Evolutionary conservation across 371 early-diverging fungal genomes (phyloP), one percentile per base, ranked within the genome.

Genomic region (Blakeslea trispora): DNA sequence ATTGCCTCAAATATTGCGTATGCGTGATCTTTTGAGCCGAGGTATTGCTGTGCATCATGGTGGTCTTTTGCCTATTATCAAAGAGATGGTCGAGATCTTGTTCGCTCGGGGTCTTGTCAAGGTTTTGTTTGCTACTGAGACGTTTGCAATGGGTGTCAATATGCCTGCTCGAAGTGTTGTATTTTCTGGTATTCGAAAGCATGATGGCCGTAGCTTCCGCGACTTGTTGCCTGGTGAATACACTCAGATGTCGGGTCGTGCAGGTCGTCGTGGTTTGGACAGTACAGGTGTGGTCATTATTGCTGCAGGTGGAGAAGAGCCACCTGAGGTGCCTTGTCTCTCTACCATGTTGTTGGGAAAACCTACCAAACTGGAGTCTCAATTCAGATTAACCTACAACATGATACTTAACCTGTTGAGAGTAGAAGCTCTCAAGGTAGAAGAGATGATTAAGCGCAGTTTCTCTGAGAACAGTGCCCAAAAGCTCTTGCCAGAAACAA

Each of bases 221-320:
- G 86, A 94, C 53, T 81, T 98, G 34, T 59, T 91, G 35, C 93
- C 96, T 15, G 93, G 96, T 55, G 99, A 99, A 69, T 99, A 98
- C 72, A 99, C 96, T 1, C 99, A 99, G 82, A 99, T 99, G 99
- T 92, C 95, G 15, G 99, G 99, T 0, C 86, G 99, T 53, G 99
- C 99, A 10, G 99, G 99, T 52, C 88, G 99, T 63, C 91, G 99
- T 80, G 99, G 98, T 21, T 79, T 96, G 11, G 99, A 99, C 64
- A 83, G 74, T 10, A 94, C 93, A 3, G 99, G 99, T 31, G 83
- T 92, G 34, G 99, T 99, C 0, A 91, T 99, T 45, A 91, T 99
- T 58, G 88, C 90, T 5, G 84, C 85, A 42, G 71, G 69, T 35
- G 87, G 81, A n/a, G 83, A 88, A 35, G 82, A 87, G 41, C 75